Percentiles rank a stretch among this genome's conserved stretches.
phyloP scores from a whole-genome alignment of 1,139 yeast species.

The Saccharomyces pastorianus region DNA sequence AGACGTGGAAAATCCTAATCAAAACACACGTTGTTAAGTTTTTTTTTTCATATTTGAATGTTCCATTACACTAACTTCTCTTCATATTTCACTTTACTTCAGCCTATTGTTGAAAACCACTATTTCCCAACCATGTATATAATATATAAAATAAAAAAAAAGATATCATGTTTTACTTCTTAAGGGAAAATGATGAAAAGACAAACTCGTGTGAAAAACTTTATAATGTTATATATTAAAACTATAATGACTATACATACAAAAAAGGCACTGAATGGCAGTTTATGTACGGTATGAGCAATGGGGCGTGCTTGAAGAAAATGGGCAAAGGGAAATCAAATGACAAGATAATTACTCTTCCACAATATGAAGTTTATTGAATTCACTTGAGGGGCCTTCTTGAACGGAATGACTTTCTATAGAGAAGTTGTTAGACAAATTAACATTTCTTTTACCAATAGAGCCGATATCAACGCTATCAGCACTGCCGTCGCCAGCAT shows the following conservation, averaged over 20 bases:
- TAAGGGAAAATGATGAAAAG: not conserved
- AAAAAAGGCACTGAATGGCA: not conserved
- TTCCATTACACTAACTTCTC: not conserved
- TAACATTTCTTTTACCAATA: not conserved
- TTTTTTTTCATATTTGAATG: not conserved
- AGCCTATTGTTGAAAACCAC: not conserved
- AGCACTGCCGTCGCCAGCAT: not conserved
- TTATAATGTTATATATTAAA: not conserved
- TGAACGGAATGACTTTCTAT: constrained; percentile 13
- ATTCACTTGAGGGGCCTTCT: constrained; percentile 18
- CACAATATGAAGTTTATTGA: constrained; percentile 13
- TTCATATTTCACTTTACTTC: not conserved
- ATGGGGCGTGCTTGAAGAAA: not conserved
- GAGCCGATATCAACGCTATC: not conserved
- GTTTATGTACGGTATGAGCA: not conserved
- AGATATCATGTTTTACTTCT: not conserved
- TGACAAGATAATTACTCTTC: constrained; percentile 7
- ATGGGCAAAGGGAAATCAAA: not conserved
- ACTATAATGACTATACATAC: not conserved
- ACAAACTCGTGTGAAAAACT: not conserved
- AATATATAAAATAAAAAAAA: not conserved
- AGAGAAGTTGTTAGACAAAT: not conserved
- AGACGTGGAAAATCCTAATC: not conserved
- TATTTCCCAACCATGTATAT: not conserved
- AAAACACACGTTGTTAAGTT: not conserved